phyloP scores from a whole-genome alignment of 2,329 filamentous ascomycete species.

The Lojkania enalia region DNA sequence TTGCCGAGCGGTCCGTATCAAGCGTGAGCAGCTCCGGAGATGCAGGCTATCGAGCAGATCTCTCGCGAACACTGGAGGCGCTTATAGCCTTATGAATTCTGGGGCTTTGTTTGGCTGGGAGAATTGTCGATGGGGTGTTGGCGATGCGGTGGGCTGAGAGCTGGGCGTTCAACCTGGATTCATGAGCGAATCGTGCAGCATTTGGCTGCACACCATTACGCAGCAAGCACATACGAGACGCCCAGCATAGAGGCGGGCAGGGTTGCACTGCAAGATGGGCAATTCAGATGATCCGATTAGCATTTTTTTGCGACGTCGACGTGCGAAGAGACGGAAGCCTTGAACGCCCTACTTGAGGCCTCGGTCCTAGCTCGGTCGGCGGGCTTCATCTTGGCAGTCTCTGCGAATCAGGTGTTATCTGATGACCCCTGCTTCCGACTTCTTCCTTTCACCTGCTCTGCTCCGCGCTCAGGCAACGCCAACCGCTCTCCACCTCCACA shows the following conservation, averaged over 20 bases:
- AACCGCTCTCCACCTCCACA: constrained; percentile 8
- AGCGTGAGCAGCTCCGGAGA: neutral
- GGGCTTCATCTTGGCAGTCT: neutral
- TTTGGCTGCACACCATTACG: constrained; percentile 21
- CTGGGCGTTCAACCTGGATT: constrained; percentile 11
- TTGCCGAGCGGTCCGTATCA: constrained; percentile 8
- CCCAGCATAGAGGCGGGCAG: neutral
- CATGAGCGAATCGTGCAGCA: constrained; percentile 32
- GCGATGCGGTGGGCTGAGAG: constrained; percentile 17
- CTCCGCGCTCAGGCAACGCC: neutral
- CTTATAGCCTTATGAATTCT: constrained; percentile 10
- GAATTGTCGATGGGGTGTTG: constrained; percentile 16
- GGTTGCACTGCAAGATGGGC: neutral
- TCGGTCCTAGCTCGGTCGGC: constrained; percentile 10
- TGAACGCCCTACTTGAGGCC: neutral
- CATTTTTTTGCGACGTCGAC: neutral
- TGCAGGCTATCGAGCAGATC: neutral
- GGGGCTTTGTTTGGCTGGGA: constrained; percentile 12
- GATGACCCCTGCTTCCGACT: constrained; percentile 32
- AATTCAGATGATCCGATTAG: constrained; percentile 3
- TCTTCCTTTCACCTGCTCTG: constrained; percentile 21
- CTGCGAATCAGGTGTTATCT: constrained; percentile 15
- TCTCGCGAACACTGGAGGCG: neutral
- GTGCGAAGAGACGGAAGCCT: neutral
- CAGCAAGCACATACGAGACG: neutral